A percentile compares a stretch with the other conserved stretches of the same genome.
These are phyloP conservation scores for Fagopyrum homotropicum DNA, from an alignment of 148 eudicot genomes.

Conservation along the genomic window DNA sequence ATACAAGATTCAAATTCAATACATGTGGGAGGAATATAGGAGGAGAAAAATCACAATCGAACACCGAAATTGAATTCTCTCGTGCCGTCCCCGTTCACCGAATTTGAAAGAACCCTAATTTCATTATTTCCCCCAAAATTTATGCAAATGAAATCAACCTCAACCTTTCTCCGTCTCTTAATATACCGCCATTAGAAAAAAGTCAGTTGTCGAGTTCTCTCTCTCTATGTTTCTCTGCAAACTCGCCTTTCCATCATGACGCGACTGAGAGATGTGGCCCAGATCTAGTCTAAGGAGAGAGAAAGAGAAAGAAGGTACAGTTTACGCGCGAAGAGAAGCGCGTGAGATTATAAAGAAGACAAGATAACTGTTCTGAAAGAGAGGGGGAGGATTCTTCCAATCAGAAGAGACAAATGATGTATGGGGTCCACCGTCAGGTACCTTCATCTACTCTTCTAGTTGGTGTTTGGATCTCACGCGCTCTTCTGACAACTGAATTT, in stretches of 20 bases:
- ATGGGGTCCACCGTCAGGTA: not conserved
- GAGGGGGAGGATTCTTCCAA: not conserved
- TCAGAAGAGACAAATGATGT: slow-evolving; percentile 2
- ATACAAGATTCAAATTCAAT: not conserved
- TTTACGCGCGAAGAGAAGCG: not conserved
- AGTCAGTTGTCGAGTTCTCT: slow-evolving; percentile 9
- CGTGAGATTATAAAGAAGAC: not conserved
- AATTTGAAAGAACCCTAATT: slow-evolving; percentile 6
- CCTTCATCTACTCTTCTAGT: not conserved
- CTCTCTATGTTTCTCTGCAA: not conserved
- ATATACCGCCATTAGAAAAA: not conserved
- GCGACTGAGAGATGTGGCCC: slow-evolving; percentile 14
- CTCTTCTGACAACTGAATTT: not conserved
- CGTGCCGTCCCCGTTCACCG: not conserved
- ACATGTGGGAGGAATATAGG: not conserved
- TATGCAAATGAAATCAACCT: not conserved
- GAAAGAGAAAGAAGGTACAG: slow-evolving; percentile 4
- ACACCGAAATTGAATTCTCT: slow-evolving; percentile 1
- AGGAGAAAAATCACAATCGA: not conserved
- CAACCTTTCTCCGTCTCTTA: slow-evolving; percentile 12
- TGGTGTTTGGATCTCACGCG: not conserved
- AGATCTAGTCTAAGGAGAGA: slow-evolving; percentile 16
- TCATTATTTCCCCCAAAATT: not conserved
- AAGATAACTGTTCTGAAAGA: not conserved
- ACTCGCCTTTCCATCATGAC: slow-evolving; percentile 10